Base-by-base conservation (phyloP, 441 rosid genomes). In the Arabidopsis lyrata region DNA sequence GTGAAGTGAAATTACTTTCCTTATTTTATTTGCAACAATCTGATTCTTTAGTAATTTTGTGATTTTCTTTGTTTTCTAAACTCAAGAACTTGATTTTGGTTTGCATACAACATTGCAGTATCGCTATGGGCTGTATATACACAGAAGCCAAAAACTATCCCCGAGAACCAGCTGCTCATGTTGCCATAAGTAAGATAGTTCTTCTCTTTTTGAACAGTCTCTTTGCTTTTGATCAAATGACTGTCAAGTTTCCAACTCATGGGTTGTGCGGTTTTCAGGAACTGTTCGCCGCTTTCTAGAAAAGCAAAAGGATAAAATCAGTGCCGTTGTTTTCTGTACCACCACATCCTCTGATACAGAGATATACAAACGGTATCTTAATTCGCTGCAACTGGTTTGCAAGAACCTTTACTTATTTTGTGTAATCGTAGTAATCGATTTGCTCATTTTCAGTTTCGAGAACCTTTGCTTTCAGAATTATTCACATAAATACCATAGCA, bases 101-200 rank as follows among this genome's bases (percentile, higher is more conserved):
- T 83, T 72, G 48, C 45, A 47, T 78, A 54, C 63, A 63, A 62
- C 39, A 63, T 54, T 83, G 77, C 92, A 95, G 99, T 84, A 90
- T 95, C 59, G 98, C 97, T 10, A 88, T 88, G 96, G 97, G 87
- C 42, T 95, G 99, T 81, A 95, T 95, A 88, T 95, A 95, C 75
- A 85, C 98, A 18, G 98, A 95, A 45, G 82, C 97, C 58, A 95
- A 95, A 81, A 93, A 90, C 76, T 95, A 95, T 83, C 99, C 99
- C 41, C 93, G 99, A 44, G 99, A 95, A 87, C 98, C 98, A 70
- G 99, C 99, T 75, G 98, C 98, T 20, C 99, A 95, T 82, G 97
- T 95, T 65, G 97, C 99, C 77, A 95, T 95, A 82, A 88, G 99
- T 95, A 81, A 87, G 92, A 75, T 74, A 65, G 50, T 70, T 73